These are phyloP conservation scores for Hymenoscyphus repandus DNA, from an alignment of 2,329 filamentous ascomycete genomes.

Conservation along the genomic window DNA sequence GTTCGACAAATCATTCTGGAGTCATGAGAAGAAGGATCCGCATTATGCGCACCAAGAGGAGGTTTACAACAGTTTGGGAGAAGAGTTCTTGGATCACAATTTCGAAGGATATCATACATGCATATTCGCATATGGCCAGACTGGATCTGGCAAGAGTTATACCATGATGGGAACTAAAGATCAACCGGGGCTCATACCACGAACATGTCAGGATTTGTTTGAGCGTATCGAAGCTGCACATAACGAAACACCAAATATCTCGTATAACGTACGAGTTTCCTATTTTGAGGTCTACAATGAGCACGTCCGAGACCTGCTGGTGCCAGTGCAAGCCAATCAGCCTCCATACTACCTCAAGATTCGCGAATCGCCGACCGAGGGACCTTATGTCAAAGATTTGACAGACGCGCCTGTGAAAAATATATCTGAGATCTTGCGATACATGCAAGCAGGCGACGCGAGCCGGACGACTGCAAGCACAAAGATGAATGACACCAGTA, in stretches of 20 bases:
- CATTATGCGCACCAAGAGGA: slow-evolving; percentile 92
- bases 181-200: slow-evolving; percentile 84
- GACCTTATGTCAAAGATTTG: slow-evolving; percentile 93
- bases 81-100: slow-evolving; percentile 98
- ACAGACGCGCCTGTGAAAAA: slow-evolving; percentile 89
- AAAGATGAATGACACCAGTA: slow-evolving; percentile 99
- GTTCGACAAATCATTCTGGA: slow-evolving; percentile 99
- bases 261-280: slow-evolving; percentile 93
- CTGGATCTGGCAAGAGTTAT: slow-evolving; percentile 95
- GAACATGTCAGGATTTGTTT: slow-evolving; percentile 94
- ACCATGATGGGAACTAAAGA: slow-evolving; percentile 92
- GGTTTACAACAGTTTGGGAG: slow-evolving; percentile 88
- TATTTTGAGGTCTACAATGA: slow-evolving; percentile 99
- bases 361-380: slow-evolving; percentile 88
- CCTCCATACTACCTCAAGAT: slow-evolving; percentile 93
- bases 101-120: slow-evolving; percentile 99
- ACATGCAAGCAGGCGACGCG: slow-evolving; percentile 84
- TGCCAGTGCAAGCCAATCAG: slow-evolving; percentile 64
- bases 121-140: slow-evolving; percentile 98
- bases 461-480: slow-evolving; percentile 88
- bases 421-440: slow-evolving; percentile 78
- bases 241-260: slow-evolving; percentile 82
- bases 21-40: slow-evolving; percentile 69
- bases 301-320: slow-evolving; percentile 89
- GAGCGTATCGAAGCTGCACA: slow-evolving; percentile 74